A percentile compares a stretch with the other conserved stretches of the same genome.
Conservation (phyloP, 495 filamentous ascomycete species). For the Annulohypoxylon moriforme region DNA sequence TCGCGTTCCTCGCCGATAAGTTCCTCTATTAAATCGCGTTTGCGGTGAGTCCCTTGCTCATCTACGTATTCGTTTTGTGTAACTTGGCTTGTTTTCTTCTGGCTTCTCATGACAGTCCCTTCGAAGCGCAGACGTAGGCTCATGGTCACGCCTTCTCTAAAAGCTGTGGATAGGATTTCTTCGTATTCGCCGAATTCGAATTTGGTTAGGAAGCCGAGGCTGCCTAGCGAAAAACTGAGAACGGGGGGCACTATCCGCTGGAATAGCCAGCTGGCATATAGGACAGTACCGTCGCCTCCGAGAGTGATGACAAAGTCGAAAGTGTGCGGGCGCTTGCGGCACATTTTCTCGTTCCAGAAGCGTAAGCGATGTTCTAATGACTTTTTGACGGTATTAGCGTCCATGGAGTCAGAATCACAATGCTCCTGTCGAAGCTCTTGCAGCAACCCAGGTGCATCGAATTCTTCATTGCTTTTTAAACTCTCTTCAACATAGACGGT, state of each 20-base stretch:
- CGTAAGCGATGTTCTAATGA: slow-evolving; percentile 69
- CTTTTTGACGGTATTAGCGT: slow-evolving; percentile 58
- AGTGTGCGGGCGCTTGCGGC: slow-evolving; percentile 77
- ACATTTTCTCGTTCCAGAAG: slow-evolving; percentile 87
- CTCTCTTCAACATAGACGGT: slow-evolving; percentile 84
- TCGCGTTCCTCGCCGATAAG: slow-evolving; percentile 85
- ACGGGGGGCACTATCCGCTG: slow-evolving; percentile 96
- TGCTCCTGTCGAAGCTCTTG: slow-evolving; percentile 52
- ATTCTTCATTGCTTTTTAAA: slow-evolving; percentile 73
- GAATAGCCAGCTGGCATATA: slow-evolving; percentile 97
- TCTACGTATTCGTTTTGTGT: slow-evolving; percentile 45
- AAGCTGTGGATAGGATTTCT: slow-evolving; percentile 75
- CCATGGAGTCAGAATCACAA: slow-evolving; percentile 37
- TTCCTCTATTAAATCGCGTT: slow-evolving; percentile 86
- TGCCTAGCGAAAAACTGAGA: slow-evolving; percentile 89
- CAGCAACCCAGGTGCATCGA: slow-evolving; percentile 74
- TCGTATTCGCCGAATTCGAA: slow-evolving; percentile 86
- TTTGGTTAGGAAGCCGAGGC: slow-evolving; percentile 94
- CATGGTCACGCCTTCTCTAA: slow-evolving; percentile 88
- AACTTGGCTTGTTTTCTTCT: slow-evolving; percentile 52
- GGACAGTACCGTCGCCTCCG: slow-evolving; percentile 95
- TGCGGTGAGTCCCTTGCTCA: slow-evolving; percentile 40
- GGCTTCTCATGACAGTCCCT: slow-evolving; percentile 91
- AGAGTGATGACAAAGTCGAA: slow-evolving; percentile 96
- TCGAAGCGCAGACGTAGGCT: slow-evolving; percentile 90